These are phyloP conservation scores for Basidiobolus meristosporus DNA, from an alignment of 371 early-diverging fungal species.

Conservation along the genomic window DNA sequence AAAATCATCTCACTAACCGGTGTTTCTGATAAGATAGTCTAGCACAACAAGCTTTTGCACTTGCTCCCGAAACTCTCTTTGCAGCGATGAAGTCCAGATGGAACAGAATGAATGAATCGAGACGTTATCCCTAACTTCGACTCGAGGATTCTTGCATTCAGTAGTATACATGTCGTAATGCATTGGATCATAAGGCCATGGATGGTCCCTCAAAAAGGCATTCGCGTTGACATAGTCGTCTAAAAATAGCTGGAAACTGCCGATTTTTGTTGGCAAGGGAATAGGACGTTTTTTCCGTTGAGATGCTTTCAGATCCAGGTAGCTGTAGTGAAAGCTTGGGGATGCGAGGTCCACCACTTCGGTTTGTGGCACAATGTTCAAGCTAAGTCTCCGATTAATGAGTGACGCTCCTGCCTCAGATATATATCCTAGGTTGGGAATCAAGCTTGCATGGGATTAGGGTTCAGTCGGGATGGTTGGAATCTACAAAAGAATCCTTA, in stretches of 20 bases:
- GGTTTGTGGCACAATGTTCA: conserved; percentile 70
- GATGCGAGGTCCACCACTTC: conserved; percentile 53
- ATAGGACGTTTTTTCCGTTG: conserved; percentile 8
- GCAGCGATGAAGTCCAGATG: conserved; percentile 48
- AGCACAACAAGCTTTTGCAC: conserved; percentile 70
- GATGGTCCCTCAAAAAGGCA: conserved; percentile 47
- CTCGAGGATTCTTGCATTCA: too few species aligned
- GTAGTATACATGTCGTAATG: too few species aligned
- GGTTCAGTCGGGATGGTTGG: neutral
- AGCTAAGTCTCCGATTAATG: conserved; percentile 52
- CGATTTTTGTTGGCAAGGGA: conserved; percentile 55
- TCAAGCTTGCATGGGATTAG: conserved; percentile 17
- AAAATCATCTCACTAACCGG: conserved; percentile 18
- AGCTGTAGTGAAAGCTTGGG: conserved; percentile 59
- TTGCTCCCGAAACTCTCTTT: conserved; percentile 51
- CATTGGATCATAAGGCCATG: conserved; percentile 20
- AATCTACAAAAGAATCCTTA: conserved; percentile 3
- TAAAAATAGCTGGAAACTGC: conserved; percentile 74
- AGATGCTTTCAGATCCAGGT: conserved; percentile 24
- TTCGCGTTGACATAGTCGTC: conserved; percentile 66
- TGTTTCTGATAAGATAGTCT: conserved; percentile 82
- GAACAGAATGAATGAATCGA: too few species aligned
- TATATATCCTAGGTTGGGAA: conserved; percentile 75
- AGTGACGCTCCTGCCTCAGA: conserved; percentile 73
- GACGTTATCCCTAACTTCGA: too few species aligned